phyloP scores from a whole-genome alignment of 129 eudicot genomes.

The Artemisia annua region DNA sequence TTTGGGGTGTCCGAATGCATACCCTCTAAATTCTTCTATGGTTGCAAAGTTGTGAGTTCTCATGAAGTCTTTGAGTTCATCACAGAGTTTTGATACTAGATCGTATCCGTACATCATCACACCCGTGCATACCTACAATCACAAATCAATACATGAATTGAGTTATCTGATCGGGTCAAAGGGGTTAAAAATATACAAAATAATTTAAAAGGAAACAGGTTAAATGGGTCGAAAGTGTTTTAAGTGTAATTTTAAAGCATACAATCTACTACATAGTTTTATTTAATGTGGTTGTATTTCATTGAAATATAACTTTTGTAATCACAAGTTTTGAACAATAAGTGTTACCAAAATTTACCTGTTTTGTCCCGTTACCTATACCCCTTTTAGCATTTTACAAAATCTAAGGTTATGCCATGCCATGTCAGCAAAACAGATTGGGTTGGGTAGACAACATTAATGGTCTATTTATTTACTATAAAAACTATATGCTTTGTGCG shows the following conservation, averaged over 20 bases:
- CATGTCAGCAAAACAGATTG: not conserved
- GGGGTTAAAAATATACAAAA: not conserved
- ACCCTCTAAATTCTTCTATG: constrained; percentile 98
- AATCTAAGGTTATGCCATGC: not conserved
- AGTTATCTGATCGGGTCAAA: too few species aligned
- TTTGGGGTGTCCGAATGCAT: constrained; percentile 13
- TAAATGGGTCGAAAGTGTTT: not conserved
- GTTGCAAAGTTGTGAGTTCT: constrained; percentile 84
- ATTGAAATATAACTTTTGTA: not conserved
- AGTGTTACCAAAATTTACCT: not conserved
- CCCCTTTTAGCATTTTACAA: not conserved
- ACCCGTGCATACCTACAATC: constrained; percentile 88
- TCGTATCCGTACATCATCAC: constrained; percentile 97
- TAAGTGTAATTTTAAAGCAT: not conserved
- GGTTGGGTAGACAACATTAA: not conserved
- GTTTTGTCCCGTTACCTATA: not conserved
- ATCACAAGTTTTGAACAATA: not conserved
- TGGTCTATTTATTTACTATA: not conserved
- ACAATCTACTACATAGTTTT: not conserved
- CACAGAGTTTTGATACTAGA: constrained; percentile 71
- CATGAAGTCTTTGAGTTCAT: constrained; percentile 96
- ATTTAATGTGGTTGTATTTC: not conserved
- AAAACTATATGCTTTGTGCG: not conserved
- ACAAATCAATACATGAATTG: not conserved
- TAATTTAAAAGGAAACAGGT: not conserved